Base-by-base conservation (phyloP, 2,329 filamentous ascomycete genomes). In the Amylocarpus encephaloides region DNA sequence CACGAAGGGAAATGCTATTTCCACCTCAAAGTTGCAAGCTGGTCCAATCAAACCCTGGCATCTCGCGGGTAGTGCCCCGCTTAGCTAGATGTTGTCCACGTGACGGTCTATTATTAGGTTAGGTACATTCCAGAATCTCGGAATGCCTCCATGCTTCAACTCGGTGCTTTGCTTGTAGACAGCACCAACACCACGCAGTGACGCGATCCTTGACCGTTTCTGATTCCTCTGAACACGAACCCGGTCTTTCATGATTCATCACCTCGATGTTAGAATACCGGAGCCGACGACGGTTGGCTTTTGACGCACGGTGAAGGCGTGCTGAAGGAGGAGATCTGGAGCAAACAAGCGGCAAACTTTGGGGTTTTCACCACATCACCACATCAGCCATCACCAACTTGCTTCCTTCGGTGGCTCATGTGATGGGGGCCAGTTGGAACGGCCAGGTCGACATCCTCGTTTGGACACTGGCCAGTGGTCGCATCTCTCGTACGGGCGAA, bases 251-350 rank as follows among this genome's bases (percentile, higher is more conserved):
- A n/a, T n/a, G n/a, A n/a, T n/a, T n/a, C n/a, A 26, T 26, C 22
- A 16, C 39, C 13, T n/a, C 39, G 16, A 16, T 41, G 39, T 19
- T 12, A 2, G 18, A 41, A 6, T 41, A 16, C 39, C 39, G 41
- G 19, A 4, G 16, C 26, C 11, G 41, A 7, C 22, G 7, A 26
- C 22, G 22, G 22, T 26, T 26, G 22, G 22, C 22, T 22, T 41
- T 41, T 41, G 39, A 41, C 39, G 39, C 39, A 41, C 11, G 39
- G 29, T 15, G 41, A 13, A 36, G 12, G 12, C 22, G 39, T 19
- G 41, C 41, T 43, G 43, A 29, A 45, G 43, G 43, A 45, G 43
- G 43, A 45, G 29, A 45, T 45, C 43, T 45, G 15, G 43, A 45
- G 35, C 43, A 45, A 19, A 5, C 34, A 13, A 36, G 34, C 10